These are phyloP conservation scores for Triglochin maritima DNA, from an alignment of 106 monocot genomes.

Conservation along the genomic window DNA sequence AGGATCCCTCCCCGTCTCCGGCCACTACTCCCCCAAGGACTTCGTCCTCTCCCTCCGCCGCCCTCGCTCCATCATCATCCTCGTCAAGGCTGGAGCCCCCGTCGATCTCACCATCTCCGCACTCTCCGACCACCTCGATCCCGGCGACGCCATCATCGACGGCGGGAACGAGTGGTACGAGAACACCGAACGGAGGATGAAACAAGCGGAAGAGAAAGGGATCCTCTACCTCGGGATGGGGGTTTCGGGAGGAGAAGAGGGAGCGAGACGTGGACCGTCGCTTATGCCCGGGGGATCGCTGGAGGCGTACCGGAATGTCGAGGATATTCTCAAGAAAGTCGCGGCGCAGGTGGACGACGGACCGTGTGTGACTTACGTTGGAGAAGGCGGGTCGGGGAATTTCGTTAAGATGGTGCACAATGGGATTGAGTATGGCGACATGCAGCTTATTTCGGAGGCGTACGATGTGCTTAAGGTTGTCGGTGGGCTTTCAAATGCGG, in stretches of 20 bases:
- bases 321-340: slow-evolving; percentile 9
- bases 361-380: slow-evolving; percentile 22
- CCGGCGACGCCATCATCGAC: slow-evolving; percentile 26
- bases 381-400: slow-evolving; percentile 18
- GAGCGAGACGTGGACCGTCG: slow-evolving; percentile 13
- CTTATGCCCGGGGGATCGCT: slow-evolving; percentile 23
- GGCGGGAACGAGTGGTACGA: slow-evolving; percentile 32
- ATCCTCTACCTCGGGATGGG: slow-evolving; percentile 25
- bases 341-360: slow-evolving; percentile 22
- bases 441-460: slow-evolving; percentile 28
- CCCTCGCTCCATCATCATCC: slow-evolving; percentile 15
- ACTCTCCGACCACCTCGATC: slow-evolving; percentile 10
- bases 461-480: slow-evolving; percentile 21
- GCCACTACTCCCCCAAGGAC: slow-evolving; percentile 7
- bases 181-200: slow-evolving; percentile 20
- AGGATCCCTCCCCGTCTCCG: slow-evolving; percentile 14
- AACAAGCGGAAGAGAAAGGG: neutral
- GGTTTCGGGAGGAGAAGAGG: slow-evolving; percentile 29
- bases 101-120: slow-evolving; percentile 21
- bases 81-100: slow-evolving; percentile 26
- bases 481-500: slow-evolving; percentile 14
- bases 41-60: slow-evolving; percentile 18
- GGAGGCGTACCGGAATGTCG: slow-evolving; percentile 11
- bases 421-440: slow-evolving; percentile 30
- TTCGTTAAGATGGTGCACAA: slow-evolving; percentile 34